Conservation (phyloP, 2,329 filamentous ascomycete genomes). For the Phaeosphaeriaceae sp. region DNA sequence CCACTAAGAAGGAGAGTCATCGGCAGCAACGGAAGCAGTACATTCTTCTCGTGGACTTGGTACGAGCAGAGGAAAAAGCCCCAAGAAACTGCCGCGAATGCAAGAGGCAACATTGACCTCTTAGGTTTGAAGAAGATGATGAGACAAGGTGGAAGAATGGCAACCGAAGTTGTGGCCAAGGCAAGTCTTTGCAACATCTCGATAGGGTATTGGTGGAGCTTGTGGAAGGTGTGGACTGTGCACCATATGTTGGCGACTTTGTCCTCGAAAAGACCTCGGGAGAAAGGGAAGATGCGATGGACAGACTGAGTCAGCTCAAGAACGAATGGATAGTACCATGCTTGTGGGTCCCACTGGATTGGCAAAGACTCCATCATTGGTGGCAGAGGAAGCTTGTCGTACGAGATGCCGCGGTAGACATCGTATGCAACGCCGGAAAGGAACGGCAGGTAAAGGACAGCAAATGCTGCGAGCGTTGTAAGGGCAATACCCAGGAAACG, state of each 20-base stretch:
- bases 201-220: slow-evolving; percentile 78
- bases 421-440: slow-evolving; percentile 76
- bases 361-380: slow-evolving; percentile 71
- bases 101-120: slow-evolving; percentile 78
- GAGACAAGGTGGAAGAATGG: slow-evolving; percentile 80
- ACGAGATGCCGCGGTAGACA: slow-evolving; percentile 68
- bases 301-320: slow-evolving; percentile 84
- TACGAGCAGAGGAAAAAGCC: slow-evolving; percentile 98
- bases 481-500: slow-evolving; percentile 79
- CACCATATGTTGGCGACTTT: slow-evolving; percentile 99
- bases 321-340: slow-evolving; percentile 76
- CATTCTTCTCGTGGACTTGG: slow-evolving; percentile 98
- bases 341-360: slow-evolving; percentile 65
- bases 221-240: slow-evolving; percentile 86
- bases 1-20: slow-evolving; percentile 89
- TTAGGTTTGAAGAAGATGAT: slow-evolving; percentile 81
- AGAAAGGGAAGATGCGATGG: slow-evolving; percentile 94
- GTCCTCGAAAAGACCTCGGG: slow-evolving; percentile 95
- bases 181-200: slow-evolving; percentile 78
- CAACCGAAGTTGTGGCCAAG: slow-evolving; percentile 74
- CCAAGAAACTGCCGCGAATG: slow-evolving; percentile 87
- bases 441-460: slow-evolving; percentile 77
- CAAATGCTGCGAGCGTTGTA: slow-evolving; percentile 76
- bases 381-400: slow-evolving; percentile 64
- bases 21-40: slow-evolving; percentile 87